phyloP scores from a whole-genome alignment of 352 stramenopile species.

The Phytophthora tubulina region DNA sequence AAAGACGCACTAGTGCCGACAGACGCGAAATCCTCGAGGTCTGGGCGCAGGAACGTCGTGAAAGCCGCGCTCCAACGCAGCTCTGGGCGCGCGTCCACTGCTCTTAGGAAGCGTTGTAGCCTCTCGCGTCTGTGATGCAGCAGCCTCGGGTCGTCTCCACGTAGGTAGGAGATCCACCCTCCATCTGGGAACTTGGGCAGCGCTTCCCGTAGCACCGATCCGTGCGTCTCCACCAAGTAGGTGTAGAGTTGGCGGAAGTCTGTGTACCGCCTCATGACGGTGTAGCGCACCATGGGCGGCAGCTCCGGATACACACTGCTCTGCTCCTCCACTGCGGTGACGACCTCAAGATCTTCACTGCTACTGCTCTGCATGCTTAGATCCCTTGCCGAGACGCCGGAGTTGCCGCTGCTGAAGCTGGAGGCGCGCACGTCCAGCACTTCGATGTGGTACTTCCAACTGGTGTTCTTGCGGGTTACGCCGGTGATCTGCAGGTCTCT shows the following conservation, averaged over 20 bases:
- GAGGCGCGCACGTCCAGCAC: constrained; percentile 69
- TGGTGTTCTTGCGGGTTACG: constrained; percentile 67
- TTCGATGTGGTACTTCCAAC: constrained; percentile 86
- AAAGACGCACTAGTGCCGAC: constrained; percentile 15
- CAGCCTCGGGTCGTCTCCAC: constrained; percentile 77
- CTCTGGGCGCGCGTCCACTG: constrained; percentile 66
- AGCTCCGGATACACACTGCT: constrained; percentile 49
- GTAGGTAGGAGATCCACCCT: constrained; percentile 75
- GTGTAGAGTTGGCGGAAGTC: constrained; percentile 78
- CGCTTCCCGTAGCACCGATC: constrained; percentile 49
- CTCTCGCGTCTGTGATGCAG: constrained; percentile 74
- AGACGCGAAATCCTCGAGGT: constrained; percentile 53
- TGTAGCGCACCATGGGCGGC: constrained; percentile 81
- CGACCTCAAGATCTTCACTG: constrained; percentile 1
- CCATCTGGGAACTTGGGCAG: constrained; percentile 78
- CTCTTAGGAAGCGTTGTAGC: constrained; percentile 67
- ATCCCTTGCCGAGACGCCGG: constrained; percentile 9
- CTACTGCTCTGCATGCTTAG: background rate
- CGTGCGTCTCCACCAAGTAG: constrained; percentile 63
- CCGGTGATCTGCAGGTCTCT: constrained; percentile 80
- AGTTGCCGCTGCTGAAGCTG: constrained; percentile 32
- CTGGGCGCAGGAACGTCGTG: constrained; percentile 68
- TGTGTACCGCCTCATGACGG: constrained; percentile 81
- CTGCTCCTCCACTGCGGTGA: constrained; percentile 7
- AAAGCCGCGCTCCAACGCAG: constrained; percentile 70